Conservation (phyloP, 2,329 filamentous ascomycete genomes). For the Lomentospora prolificans region DNA sequence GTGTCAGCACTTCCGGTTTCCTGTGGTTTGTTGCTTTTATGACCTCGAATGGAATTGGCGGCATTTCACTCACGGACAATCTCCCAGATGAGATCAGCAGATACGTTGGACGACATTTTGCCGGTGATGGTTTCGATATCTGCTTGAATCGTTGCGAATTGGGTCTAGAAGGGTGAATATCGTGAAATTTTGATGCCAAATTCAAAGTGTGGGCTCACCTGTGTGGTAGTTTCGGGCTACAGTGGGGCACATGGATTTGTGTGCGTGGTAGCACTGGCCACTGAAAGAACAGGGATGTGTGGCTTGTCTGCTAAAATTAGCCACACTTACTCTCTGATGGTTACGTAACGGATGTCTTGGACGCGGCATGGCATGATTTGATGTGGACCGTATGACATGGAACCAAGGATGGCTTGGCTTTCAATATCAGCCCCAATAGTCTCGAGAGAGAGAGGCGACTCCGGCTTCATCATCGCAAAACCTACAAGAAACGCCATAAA, state of each 20-base stretch:
- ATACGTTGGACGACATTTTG: constrained; percentile 65
- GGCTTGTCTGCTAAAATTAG: neutral
- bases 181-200: constrained; percentile 9
- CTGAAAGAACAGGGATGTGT: neutral
- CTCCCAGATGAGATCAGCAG: constrained; percentile 89
- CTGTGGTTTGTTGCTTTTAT: neutral
- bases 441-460: neutral
- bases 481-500: neutral
- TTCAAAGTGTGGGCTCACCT: constrained; percentile 33
- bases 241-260: neutral
- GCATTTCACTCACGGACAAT: constrained; percentile 68
- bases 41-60: neutral
- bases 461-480: neutral
- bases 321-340: neutral
- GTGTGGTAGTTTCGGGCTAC: constrained; percentile 11
- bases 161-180: neutral
- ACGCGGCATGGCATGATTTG: neutral
- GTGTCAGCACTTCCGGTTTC: constrained; percentile 8
- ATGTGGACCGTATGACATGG: neutral
- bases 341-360: neutral
- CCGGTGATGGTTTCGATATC: constrained; percentile 16
- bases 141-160: neutral
- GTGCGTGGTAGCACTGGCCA: neutral
- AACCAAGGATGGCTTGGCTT: neutral
- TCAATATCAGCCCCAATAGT: neutral